A percentile compares a stretch with the other conserved stretches of the same genome.
Evolutionary conservation across 2,329 filamentous ascomycete genomes (phyloP).

Genomic region (Aspergillus fumigatiaffinis): DNA sequence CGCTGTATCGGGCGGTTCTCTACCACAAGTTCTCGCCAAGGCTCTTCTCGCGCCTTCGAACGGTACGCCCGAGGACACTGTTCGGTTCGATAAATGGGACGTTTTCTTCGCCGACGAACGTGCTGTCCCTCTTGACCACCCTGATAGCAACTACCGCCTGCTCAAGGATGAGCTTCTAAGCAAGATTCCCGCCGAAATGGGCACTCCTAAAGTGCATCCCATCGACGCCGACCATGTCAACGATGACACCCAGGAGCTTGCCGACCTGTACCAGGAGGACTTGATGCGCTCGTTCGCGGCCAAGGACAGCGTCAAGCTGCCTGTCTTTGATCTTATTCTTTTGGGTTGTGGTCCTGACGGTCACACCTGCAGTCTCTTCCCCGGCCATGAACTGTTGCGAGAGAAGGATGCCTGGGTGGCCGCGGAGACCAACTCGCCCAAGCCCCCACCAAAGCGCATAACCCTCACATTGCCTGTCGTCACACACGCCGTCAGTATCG

Average conservation of each 20-base stretch:
- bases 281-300: constrained; percentile 83
- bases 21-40: constrained; percentile 81
- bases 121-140: constrained; percentile 83
- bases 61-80: constrained; percentile 53
- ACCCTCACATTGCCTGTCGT: constrained; percentile 90
- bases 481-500: constrained; percentile 78
- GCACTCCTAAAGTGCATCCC: constrained; percentile 69
- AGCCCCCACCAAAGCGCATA: constrained; percentile 86
- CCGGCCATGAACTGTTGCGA: constrained; percentile 77
- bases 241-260: constrained; percentile 83
- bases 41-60: constrained; percentile 64
- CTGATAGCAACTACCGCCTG: constrained; percentile 90
- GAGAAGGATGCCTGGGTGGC: constrained; percentile 90
- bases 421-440: constrained; percentile 87
- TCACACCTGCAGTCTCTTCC: constrained; percentile 96
- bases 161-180: constrained; percentile 83
- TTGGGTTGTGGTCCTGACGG: constrained; percentile 94
- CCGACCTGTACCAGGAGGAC: constrained; percentile 86
- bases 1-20: constrained; percentile 87
- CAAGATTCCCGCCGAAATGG: constrained; percentile 69
- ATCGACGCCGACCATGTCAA: constrained; percentile 67
- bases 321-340: constrained; percentile 90
- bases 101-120: constrained; percentile 99
- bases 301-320: constrained; percentile 88
- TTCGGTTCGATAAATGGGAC: constrained; percentile 86